phyloP scores from a whole-genome alignment of 257 asterid species.

The Solanum lignicaule region DNA sequence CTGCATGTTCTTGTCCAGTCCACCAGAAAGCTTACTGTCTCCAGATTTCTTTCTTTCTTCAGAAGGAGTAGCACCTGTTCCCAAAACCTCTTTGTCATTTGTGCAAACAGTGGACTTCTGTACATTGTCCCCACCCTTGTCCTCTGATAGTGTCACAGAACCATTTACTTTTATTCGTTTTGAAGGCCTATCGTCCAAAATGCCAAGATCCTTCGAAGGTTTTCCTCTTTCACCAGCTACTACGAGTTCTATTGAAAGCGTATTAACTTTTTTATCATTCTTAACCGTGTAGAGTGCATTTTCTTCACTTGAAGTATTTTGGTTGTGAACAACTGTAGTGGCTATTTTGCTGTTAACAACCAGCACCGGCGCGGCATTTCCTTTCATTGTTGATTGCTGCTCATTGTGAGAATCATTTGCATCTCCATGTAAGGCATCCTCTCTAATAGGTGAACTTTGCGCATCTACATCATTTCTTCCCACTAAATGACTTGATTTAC shows the following conservation, averaged over 20 bases:
- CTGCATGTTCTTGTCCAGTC: constrained; percentile 4
- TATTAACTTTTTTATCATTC: constrained; percentile 6
- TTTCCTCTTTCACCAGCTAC: constrained; percentile 21
- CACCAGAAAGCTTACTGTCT: constrained; percentile 11
- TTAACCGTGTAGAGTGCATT: neutral
- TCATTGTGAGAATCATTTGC: constrained; percentile 1
- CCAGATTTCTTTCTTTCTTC: constrained; percentile 12
- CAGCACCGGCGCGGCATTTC: neutral
- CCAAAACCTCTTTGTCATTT: constrained; percentile 5
- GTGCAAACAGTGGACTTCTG: constrained; percentile 5
- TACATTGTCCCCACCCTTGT: constrained; percentile 10
- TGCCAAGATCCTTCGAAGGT: constrained; percentile 15
- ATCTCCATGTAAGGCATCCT: constrained; percentile 17
- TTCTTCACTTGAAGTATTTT: constrained; percentile 8
- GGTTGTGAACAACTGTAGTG: constrained; percentile 3
- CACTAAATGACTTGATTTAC: constrained; percentile 2
- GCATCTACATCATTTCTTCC: constrained; percentile 15
- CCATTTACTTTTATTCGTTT: constrained; percentile 26
- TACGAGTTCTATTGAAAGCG: constrained; percentile 4
- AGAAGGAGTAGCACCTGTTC: constrained; percentile 5
- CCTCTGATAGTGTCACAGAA: constrained; percentile 7
- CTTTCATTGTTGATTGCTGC: neutral
- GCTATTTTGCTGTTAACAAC: constrained; percentile 7
- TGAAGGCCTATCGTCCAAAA: constrained; percentile 20
- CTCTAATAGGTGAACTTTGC: constrained; percentile 5